Conservation (phyloP, 106 monocot species). For the Amphibolis antarctica region DNA sequence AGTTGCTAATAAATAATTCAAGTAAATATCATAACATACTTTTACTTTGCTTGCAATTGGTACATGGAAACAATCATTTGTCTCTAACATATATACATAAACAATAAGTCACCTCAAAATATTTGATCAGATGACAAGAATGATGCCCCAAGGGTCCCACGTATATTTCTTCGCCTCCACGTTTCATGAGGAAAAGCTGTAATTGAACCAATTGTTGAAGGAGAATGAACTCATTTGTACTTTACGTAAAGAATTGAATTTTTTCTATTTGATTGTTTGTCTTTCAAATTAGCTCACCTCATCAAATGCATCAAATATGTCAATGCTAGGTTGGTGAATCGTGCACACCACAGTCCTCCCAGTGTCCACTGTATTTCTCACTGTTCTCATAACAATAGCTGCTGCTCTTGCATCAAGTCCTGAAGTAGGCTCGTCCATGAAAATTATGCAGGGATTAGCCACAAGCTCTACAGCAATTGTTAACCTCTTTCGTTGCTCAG, state of each 20-base stretch:
- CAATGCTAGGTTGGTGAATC: constrained; percentile 81
- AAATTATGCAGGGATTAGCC: constrained; percentile 70
- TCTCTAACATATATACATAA: neutral
- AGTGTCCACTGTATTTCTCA: constrained; percentile 67
- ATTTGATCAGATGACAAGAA: constrained; percentile 30
- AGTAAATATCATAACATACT: neutral
- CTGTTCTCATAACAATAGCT: constrained; percentile 47
- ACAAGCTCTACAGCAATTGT: constrained; percentile 57
- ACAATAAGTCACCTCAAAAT: constrained; percentile 34
- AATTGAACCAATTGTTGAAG: neutral
- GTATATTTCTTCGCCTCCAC: constrained; percentile 54
- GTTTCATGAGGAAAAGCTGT: constrained; percentile 41
- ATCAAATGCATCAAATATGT: constrained; percentile 82
- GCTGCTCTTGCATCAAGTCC: constrained; percentile 43
- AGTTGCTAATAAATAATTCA: neutral
- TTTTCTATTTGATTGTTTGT: neutral
- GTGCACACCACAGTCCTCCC: constrained; percentile 78
- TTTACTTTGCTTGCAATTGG: no score
- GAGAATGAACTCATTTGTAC: neutral
- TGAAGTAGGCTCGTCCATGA: constrained; percentile 74
- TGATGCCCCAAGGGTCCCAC: constrained; percentile 39
- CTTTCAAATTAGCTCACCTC: constrained; percentile 31
- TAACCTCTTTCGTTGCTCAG: constrained; percentile 37
- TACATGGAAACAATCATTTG: no score
- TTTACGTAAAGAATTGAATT: neutral